Conservation (phyloP, 2,329 filamentous ascomycete species). For the Dactylonectria estremocensis region DNA sequence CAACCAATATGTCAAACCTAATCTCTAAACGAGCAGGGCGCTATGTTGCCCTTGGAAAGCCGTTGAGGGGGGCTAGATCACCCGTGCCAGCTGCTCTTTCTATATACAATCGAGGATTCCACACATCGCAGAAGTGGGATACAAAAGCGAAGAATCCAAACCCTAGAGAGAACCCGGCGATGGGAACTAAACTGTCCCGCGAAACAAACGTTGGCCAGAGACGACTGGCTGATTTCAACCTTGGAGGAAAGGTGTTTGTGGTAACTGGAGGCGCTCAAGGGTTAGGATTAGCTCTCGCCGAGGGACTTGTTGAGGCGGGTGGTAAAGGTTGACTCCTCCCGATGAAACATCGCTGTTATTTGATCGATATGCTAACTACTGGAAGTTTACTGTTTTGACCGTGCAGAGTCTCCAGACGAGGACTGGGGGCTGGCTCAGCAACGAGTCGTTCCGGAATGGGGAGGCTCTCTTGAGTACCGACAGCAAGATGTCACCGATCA, state of each 20-base stretch:
- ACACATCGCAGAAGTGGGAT: conserved; percentile 13
- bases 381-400: conserved; percentile 71
- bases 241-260: conserved; percentile 77
- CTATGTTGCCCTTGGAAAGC: not conserved
- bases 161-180: conserved; percentile 39
- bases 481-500: conserved; percentile 79
- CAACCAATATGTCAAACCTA: conserved; percentile 15
- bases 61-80: not conserved
- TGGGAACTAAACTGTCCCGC: conserved; percentile 27
- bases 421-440: conserved; percentile 74
- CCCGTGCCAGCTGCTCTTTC: not conserved
- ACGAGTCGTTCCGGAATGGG: conserved; percentile 74
- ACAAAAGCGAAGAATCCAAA: conserved; percentile 45
- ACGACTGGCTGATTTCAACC: conserved; percentile 77
- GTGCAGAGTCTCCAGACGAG: conserved; percentile 63
- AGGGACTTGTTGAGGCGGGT: conserved; percentile 82
- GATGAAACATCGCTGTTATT: not conserved
- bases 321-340: conserved; percentile 67
- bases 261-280: conserved; percentile 82
- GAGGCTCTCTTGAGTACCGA: conserved; percentile 75
- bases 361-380: not conserved
- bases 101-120: not conserved
- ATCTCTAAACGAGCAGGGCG: conserved; percentile 23
- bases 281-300: conserved; percentile 80
- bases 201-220: conserved; percentile 51